Conservation (phyloP, 306 rosid species). For the Ammopiptanthus mongolicus region DNA sequence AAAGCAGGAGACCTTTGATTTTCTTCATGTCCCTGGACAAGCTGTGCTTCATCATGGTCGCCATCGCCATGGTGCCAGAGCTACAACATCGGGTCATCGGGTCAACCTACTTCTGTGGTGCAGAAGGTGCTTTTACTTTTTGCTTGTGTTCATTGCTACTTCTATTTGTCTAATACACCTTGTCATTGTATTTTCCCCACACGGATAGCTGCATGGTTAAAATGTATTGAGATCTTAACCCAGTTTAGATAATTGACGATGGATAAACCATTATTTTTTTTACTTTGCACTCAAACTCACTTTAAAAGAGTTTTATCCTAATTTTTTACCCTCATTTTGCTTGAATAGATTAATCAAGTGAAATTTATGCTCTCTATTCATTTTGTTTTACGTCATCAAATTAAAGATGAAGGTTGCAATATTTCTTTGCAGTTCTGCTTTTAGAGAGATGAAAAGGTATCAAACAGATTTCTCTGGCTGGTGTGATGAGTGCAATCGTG, state of each 20-base stretch:
- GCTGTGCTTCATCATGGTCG: constrained; percentile 55
- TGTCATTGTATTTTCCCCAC: not conserved
- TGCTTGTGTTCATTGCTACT: not conserved
- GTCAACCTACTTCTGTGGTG: constrained; percentile 48
- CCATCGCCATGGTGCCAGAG: constrained; percentile 59
- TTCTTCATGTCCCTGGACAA: constrained; percentile 42
- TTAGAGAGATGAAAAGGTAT: constrained; percentile 38
- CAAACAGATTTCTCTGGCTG: constrained; percentile 36
- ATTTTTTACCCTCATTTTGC: not conserved
- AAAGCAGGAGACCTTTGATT: constrained; percentile 47
- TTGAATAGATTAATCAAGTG: not conserved
- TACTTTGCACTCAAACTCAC: too few species aligned
- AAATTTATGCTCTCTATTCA: not conserved
- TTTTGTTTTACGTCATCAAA: not conserved
- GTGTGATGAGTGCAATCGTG: constrained; percentile 37
- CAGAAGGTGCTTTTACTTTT: constrained; percentile 31
- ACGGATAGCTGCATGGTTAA: not conserved
- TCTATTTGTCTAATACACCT: not conserved
- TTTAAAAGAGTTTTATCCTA: too few species aligned
- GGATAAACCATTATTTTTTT: too few species aligned
- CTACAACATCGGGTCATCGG: constrained; percentile 41
- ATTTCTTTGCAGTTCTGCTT: constrained; percentile 37
- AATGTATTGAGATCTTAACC: too few species aligned
- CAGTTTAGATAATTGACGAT: too few species aligned
- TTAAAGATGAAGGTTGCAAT: constrained; percentile 4